Conservation (phyloP, 208 protist genomes). For the Balamuthia mandrillaris region DNA sequence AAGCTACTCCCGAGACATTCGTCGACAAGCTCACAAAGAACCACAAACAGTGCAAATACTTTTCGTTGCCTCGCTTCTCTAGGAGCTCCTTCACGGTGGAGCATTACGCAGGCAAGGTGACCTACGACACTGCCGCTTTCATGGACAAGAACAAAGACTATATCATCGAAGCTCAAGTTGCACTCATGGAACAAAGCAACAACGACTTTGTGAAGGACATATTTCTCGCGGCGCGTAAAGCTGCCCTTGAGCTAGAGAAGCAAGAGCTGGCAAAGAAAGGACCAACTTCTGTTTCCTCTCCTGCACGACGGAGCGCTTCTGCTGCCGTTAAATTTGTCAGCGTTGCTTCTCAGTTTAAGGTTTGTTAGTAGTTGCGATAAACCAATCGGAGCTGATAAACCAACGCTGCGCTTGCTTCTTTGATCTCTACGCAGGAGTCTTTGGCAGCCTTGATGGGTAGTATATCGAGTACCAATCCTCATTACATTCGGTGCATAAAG, state of each 20-base stretch:
- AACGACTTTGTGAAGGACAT: conserved; percentile 13
- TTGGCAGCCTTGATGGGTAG: background rate
- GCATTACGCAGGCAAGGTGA: conserved; percentile 90
- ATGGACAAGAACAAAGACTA: conserved; percentile 75
- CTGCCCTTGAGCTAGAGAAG: background rate
- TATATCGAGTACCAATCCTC: background rate
- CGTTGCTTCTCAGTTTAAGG: conserved; percentile 11
- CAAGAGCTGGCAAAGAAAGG: too few relatives aligned
- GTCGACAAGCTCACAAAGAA: background rate
- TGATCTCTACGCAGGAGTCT: background rate
- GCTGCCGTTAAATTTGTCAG: conserved; percentile 31
- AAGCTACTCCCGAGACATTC: conserved; percentile 45
- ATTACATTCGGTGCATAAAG: conserved; percentile 24
- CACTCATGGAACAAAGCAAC: background rate
- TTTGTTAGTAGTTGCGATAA: background rate
- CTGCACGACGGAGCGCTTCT: background rate
- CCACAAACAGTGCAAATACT: background rate
- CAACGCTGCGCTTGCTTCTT: background rate
- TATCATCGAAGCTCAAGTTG: background rate
- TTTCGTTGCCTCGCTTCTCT: conserved; percentile 25
- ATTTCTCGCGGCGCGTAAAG: background rate
- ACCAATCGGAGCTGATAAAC: background rate
- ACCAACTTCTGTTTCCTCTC: background rate
- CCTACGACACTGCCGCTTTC: conserved; percentile 50
- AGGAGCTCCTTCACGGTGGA: conserved; percentile 79